Conservation (phyloP, 495 filamentous ascomycete genomes). For the Talaromyces thailandensis region DNA sequence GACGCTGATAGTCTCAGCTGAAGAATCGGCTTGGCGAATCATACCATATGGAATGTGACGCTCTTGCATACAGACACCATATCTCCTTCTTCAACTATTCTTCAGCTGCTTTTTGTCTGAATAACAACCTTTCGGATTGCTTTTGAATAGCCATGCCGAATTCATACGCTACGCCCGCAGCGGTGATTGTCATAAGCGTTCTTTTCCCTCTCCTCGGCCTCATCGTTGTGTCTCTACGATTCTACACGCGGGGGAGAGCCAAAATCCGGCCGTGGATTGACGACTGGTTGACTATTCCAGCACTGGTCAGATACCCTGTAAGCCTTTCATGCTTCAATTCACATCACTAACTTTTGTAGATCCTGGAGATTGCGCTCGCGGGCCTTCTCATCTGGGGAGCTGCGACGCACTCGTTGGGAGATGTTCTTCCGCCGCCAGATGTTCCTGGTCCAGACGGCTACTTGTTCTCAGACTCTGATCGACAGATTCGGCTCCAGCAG, state of each 20-base stretch:
- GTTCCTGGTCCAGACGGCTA: conserved; percentile 8
- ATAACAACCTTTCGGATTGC: too few relatives aligned
- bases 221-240: not conserved
- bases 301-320: not conserved
- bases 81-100: too few relatives aligned
- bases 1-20: too few relatives aligned
- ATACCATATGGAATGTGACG: too few relatives aligned
- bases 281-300: conserved; percentile 6
- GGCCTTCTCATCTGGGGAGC: conserved; percentile 8
- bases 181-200: conserved; percentile 4
- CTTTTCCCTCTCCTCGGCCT: conserved; percentile 8
- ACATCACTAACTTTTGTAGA: not conserved
- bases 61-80: too few relatives aligned
- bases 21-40: too few relatives aligned
- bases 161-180: conserved; percentile 5
- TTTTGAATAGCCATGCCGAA: not conserved
- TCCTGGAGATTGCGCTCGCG: conserved; percentile 5
- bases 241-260: not conserved
- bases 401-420: conserved; percentile 1
- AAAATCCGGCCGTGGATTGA: conserved; percentile 1
- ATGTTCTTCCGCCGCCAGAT: conserved; percentile 6
- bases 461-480: conserved; percentile 4
- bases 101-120: too few relatives aligned
- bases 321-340: not conserved
- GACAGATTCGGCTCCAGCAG: conserved; percentile 4